Evolutionary conservation across 2,329 filamentous ascomycete genomes (phyloP), one percentile per base, ranked within the genome.

Genomic region (Colletotrichum graminicola): DNA sequence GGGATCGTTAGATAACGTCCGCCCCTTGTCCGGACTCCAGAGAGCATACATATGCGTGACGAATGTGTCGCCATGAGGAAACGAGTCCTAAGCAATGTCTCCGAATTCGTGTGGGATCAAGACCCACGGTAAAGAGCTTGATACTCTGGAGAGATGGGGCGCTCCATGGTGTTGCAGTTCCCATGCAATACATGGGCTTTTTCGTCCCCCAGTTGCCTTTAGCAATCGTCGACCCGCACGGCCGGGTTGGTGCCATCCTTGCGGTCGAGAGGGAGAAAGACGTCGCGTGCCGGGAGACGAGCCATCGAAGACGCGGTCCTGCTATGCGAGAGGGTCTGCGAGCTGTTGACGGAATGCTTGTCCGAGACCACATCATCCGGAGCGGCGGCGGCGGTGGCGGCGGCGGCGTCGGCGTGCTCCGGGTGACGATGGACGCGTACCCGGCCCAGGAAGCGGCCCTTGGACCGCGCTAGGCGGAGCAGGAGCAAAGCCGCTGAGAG

Each of bases 241-340:
- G 81, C 77, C 2, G 84, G 85, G 78, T 89, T 89, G 43, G 85
- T 81, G 47, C 85, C 85, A 65, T 88, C 86, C n/a, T 81, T 79
- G 61, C 84, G 84, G 66, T 86, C 80, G 16, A 88, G 75, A 0
- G 87, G 84, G 14, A 89, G 76, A 76, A 85, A 88, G 1, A 81
- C 81, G 47, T 82, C 77, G 21, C 29, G 61, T 10, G 61, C 10
- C 1, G 61, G 8, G 26, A 32, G 41, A 2, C 45, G 43, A 8
- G 64, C 16, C 4, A n/a, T 45, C 4, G 43, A 34, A 1, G 57
- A 23, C 1, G 52, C 23, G 1, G 41, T n/a, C 0, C 29, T 26
- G 16, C 21, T 8, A 62, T 49, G 72, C 56, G 57, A 75, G 26
- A 49, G 60, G 34, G 67, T 75, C 60, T 59, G 73, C 39, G 16